These are phyloP conservation scores for Oryza rufipogon DNA, from an alignment of 176 grass and related monocot species.

Conservation along the genomic window DNA sequence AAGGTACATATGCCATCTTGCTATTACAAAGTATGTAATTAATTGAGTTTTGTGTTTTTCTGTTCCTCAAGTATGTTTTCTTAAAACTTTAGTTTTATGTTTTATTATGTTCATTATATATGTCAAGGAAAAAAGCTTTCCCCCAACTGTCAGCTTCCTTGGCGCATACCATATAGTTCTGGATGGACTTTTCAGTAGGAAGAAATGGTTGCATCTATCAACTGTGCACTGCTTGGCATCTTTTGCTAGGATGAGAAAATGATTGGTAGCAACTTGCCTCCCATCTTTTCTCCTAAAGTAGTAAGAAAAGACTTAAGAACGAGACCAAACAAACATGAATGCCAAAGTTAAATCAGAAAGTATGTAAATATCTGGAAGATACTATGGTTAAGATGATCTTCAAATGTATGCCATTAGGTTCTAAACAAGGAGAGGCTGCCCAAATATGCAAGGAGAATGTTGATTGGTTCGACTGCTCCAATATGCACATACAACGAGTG, in stretches of 20 bases:
- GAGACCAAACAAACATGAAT: slow-evolving; percentile 25
- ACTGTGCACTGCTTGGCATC: not conserved
- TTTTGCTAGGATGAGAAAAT: not conserved
- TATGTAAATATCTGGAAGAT: slow-evolving; percentile 25
- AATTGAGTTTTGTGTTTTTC: not conserved
- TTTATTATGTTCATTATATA: slow-evolving; percentile 10
- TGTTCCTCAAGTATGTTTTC: not conserved
- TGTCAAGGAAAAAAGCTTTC: not conserved
- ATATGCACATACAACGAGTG: slow-evolving; percentile 92
- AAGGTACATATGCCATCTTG: slow-evolving; percentile 45
- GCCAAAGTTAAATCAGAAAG: slow-evolving; percentile 22
- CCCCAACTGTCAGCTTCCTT: slow-evolving; percentile 21
- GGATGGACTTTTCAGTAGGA: slow-evolving; percentile 12
- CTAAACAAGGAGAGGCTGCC: slow-evolving; percentile 33
- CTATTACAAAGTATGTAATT: not conserved
- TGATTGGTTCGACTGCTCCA: slow-evolving; percentile 88
- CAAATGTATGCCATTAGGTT: slow-evolving; percentile 42
- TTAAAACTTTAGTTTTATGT: not conserved
- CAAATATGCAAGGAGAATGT: slow-evolving; percentile 55
- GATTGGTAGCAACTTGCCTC: slow-evolving; percentile 23
- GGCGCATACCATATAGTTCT: not conserved
- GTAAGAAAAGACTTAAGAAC: slow-evolving; percentile 25
- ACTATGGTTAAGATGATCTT: slow-evolving; percentile 42
- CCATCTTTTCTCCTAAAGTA: slow-evolving; percentile 9
- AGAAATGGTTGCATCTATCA: not conserved